Evolutionary conservation across 129 eudicot genomes (phyloP).

Genomic region (Ambrosia trifida): DNA sequence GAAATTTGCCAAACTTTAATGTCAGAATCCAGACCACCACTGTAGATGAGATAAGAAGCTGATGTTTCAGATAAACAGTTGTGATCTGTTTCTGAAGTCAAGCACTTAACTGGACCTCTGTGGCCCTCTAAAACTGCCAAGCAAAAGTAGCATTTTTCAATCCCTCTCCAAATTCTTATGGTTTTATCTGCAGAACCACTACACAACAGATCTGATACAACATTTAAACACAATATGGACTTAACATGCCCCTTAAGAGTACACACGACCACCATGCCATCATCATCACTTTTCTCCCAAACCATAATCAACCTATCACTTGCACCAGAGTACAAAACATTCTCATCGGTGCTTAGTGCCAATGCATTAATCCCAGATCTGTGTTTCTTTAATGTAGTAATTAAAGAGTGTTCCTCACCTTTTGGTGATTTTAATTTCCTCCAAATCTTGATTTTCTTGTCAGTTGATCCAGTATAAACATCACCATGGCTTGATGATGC

Average conservation of each 20-base stretch:
- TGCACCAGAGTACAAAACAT: slow-evolving; percentile 55
- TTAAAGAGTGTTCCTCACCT: slow-evolving; percentile 42
- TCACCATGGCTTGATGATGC: slow-evolving; percentile 49
- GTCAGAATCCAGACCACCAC: slow-evolving; percentile 60
- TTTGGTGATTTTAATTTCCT: slow-evolving; percentile 40
- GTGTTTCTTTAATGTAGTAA: slow-evolving; percentile 49
- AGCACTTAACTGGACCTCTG: slow-evolving; percentile 64
- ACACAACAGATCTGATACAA: slow-evolving; percentile 48
- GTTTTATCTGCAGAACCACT: slow-evolving; percentile 73
- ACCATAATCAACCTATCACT: slow-evolving; percentile 52
- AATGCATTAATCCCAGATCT: slow-evolving; percentile 62
- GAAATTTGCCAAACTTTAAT: slow-evolving; percentile 57
- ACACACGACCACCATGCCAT: slow-evolving; percentile 38
- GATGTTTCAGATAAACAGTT: slow-evolving; percentile 35
- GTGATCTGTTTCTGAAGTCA: slow-evolving; percentile 41
- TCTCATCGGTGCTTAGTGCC: slow-evolving; percentile 50
- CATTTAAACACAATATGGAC: slow-evolving; percentile 58
- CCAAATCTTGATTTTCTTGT: slow-evolving; percentile 56
- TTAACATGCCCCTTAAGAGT: slow-evolving; percentile 53
- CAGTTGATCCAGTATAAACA: slow-evolving; percentile 65
- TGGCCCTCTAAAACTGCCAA: slow-evolving; percentile 67
- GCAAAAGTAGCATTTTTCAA: slow-evolving; percentile 44
- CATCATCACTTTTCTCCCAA: slow-evolving; percentile 53
- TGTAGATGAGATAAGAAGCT: slow-evolving; percentile 52
- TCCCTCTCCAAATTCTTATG: slow-evolving; percentile 59